Percentiles rank a stretch among this genome's conserved stretches.
These are phyloP conservation scores for Poterioochromonas sp. DNA, from an alignment of 352 stramenopile species.

Conservation along the genomic window DNA sequence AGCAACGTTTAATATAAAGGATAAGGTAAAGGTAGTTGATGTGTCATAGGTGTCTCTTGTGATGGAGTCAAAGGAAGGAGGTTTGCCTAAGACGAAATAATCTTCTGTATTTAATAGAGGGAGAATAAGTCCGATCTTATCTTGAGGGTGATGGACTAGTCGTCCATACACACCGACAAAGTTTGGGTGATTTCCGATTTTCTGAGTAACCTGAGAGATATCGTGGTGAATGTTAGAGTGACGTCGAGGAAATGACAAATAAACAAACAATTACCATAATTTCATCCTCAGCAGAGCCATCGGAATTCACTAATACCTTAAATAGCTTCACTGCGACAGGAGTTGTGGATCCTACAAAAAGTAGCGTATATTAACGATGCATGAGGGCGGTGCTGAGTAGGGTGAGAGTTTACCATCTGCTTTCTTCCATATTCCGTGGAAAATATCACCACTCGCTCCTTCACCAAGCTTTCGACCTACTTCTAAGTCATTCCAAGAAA, in stretches of 20 bases:
- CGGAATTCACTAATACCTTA: background rate
- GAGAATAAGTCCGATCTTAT: background rate
- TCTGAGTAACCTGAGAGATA: background rate
- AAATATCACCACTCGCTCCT: conserved; percentile 4
- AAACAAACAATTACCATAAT: background rate
- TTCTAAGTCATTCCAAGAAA: background rate
- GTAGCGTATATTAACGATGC: background rate
- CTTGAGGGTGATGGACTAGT: background rate
- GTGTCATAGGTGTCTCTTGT: conserved; percentile 12
- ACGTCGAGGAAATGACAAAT: background rate
- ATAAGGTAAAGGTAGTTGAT: background rate
- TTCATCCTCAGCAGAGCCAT: conserved; percentile 16
- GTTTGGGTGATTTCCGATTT: background rate
- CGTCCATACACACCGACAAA: background rate
- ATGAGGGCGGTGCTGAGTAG: background rate
- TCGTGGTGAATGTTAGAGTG: background rate
- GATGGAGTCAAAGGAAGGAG: conserved; percentile 29
- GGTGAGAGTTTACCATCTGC: background rate
- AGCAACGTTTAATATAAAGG: background rate
- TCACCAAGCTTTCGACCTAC: conserved; percentile 11
- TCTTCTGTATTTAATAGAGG: background rate
- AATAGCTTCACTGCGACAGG: conserved; percentile 8
- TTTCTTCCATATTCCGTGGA: background rate
- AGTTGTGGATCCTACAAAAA: background rate
- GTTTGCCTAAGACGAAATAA: background rate